phyloP scores from a whole-genome alignment of 352 stramenopile genomes.

The Pythium chondricola region DNA sequence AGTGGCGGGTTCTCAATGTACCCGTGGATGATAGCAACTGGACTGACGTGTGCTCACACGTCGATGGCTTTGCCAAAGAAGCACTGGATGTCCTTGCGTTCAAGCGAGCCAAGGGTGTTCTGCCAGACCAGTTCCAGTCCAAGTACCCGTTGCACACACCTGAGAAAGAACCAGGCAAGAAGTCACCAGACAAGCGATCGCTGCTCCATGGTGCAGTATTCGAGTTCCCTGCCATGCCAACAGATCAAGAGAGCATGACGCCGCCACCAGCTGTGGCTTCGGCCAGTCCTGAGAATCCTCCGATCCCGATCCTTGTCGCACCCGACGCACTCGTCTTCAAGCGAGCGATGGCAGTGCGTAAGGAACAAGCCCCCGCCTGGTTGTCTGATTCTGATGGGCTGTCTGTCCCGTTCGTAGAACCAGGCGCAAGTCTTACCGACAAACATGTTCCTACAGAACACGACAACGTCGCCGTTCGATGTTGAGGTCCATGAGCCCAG shows the following conservation, averaged over 20 bases:
- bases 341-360: conserved; percentile 27
- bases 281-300: conserved; percentile 19
- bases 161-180: conserved; percentile 40
- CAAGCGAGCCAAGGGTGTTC: conserved; percentile 49
- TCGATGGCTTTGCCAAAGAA: conserved; percentile 68
- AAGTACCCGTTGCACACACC: conserved; percentile 60
- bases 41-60: conserved; percentile 44
- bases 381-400: neutral
- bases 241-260: conserved; percentile 14
- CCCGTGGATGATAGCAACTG: conserved; percentile 36
- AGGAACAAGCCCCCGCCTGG: too few species aligned
- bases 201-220: conserved; percentile 25
- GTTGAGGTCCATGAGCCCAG: conserved; percentile 56
- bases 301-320: conserved; percentile 46
- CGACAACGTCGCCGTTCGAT: conserved; percentile 39
- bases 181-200: conserved; percentile 33
- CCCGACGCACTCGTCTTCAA: conserved; percentile 65
- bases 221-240: conserved; percentile 29
- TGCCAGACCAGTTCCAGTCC: conserved; percentile 50
- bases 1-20: conserved; percentile 82
- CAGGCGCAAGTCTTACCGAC: conserved; percentile 35
- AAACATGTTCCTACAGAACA: conserved; percentile 81
- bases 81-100: conserved; percentile 58
- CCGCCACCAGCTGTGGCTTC: conserved; percentile 7
- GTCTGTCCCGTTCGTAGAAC: conserved; percentile 18